phyloP scores from a whole-genome alignment of 768 basidiomycete species.

The Phanerodontia chrysosporium region DNA sequence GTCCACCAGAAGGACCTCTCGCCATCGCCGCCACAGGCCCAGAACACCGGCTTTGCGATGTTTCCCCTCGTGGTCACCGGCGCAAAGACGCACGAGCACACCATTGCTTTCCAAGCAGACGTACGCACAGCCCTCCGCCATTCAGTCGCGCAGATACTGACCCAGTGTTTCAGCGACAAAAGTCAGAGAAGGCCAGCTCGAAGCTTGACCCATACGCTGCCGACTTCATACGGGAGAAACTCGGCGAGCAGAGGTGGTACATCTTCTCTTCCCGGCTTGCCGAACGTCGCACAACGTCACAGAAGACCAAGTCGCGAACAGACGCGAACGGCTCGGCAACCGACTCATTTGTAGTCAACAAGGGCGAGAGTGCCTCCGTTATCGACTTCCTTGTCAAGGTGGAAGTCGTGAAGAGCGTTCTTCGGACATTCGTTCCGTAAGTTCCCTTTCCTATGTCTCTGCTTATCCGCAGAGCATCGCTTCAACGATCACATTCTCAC shows the following conservation, averaged over 20 bases:
- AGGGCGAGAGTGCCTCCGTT: slow-evolving; percentile 34
- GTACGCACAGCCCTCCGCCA: slow-evolving; percentile 1
- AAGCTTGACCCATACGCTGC: slow-evolving; percentile 38
- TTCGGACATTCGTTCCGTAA: slow-evolving; percentile 46
- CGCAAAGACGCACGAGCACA: slow-evolving; percentile 14
- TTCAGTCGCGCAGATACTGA: not conserved
- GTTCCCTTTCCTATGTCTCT: slow-evolving; percentile 18
- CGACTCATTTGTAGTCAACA: slow-evolving; percentile 9
- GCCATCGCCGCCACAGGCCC: slow-evolving; percentile 1
- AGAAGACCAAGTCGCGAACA: slow-evolving; percentile 31
- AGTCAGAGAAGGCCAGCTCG: slow-evolving; percentile 11
- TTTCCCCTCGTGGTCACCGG: slow-evolving; percentile 11
- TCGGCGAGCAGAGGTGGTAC: slow-evolving; percentile 40
- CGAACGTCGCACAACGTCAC: slow-evolving; percentile 39
- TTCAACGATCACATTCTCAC: not conserved
- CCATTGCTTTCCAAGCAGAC: slow-evolving; percentile 13
- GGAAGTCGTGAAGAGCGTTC: slow-evolving; percentile 46
- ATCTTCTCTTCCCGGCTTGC: slow-evolving; percentile 45
- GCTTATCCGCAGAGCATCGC: not conserved
- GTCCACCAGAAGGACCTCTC: not conserved
- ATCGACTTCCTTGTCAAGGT: slow-evolving; percentile 52
- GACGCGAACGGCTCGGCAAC: slow-evolving; percentile 10
- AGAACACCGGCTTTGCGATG: slow-evolving; percentile 7
- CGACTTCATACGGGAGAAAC: slow-evolving; percentile 40
- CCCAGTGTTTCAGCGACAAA: slow-evolving; percentile 7